Percentiles rank a stretch among this genome's conserved stretches.
These are phyloP conservation scores for Hansenula lynferdii DNA, from an alignment of 1,139 yeast species.

Conservation along the genomic window DNA sequence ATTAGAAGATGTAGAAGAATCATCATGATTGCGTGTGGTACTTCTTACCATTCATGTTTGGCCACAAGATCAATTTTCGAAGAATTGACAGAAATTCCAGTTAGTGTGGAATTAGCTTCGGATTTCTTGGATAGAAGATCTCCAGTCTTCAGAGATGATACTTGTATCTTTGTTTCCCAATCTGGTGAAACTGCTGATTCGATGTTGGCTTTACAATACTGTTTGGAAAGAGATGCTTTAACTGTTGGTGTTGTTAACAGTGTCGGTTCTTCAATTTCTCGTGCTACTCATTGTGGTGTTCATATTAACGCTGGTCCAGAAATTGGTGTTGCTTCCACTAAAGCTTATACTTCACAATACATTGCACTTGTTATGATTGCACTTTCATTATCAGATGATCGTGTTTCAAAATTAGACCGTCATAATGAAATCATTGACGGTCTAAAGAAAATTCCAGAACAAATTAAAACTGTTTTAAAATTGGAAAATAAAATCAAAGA, in stretches of 20 bases:
- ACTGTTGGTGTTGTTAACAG: slow-evolving; percentile 94
- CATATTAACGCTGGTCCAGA: slow-evolving; percentile 99
- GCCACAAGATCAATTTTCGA: slow-evolving; percentile 97
- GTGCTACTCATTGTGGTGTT: slow-evolving; percentile 98
- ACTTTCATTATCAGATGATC: slow-evolving; percentile 85
- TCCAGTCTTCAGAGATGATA: slow-evolving; percentile 97
- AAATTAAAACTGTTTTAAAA: slow-evolving; percentile 70
- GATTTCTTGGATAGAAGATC: slow-evolving; percentile 94
- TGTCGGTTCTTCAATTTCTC: slow-evolving; percentile 95
- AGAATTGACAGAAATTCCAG: slow-evolving; percentile 95
- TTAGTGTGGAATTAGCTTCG: slow-evolving; percentile 92
- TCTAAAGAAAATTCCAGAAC: slow-evolving; percentile 76
- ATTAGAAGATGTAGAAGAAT: slow-evolving; percentile 94
- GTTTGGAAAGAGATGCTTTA: slow-evolving; percentile 95
- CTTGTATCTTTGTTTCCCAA: slow-evolving; percentile 96
- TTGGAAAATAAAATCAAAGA: slow-evolving; percentile 72
- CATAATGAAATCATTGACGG: slow-evolving; percentile 87
- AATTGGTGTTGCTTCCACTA: slow-evolving; percentile 99
- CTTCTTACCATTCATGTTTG: slow-evolving; percentile 96
- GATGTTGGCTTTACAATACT: slow-evolving; percentile 93
- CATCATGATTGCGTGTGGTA: slow-evolving; percentile 99
- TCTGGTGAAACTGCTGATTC: slow-evolving; percentile 99
- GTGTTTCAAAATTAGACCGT: slow-evolving; percentile 70
- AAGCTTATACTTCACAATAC: slow-evolving; percentile 97
- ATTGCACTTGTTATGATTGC: slow-evolving; percentile 98